These are phyloP conservation scores for Carpinus fangiana DNA, from an alignment of 306 rosid species.

Conservation along the genomic window DNA sequence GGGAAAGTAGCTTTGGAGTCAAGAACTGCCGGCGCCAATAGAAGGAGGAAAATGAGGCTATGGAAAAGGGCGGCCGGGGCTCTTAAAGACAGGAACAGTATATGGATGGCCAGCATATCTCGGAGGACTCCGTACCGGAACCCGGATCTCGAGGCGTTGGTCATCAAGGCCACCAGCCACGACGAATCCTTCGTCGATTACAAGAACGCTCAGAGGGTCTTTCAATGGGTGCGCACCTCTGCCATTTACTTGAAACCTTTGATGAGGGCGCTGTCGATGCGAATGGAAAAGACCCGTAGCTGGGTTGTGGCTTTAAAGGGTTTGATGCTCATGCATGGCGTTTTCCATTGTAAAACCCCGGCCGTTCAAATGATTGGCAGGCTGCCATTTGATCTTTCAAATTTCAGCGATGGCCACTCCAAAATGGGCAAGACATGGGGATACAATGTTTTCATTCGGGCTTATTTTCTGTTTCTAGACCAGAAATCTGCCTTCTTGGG, in stretches of 20 bases:
- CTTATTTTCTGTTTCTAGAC: constrained; percentile 64
- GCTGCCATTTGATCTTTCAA: constrained; percentile 68
- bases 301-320: constrained; percentile 91
- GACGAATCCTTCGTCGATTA: constrained; percentile 51
- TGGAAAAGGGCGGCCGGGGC: constrained; percentile 66
- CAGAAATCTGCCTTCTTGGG: constrained; percentile 36
- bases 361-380: constrained; percentile 52
- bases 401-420: constrained; percentile 49
- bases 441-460: constrained; percentile 46
- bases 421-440: constrained; percentile 30
- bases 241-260: constrained; percentile 62
- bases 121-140: constrained; percentile 45
- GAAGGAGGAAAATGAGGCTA: constrained; percentile 54
- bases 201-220: constrained; percentile 63
- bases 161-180: constrained; percentile 90
- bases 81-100: constrained; percentile 75
- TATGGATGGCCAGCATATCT: constrained; percentile 51
- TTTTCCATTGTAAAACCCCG: constrained; percentile 54
- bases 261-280: constrained; percentile 39
- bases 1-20: background rate
- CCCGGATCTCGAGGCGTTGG: constrained; percentile 56
- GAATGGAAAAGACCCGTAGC: constrained; percentile 63
- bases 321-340: constrained; percentile 80
- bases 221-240: constrained; percentile 66
- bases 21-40: background rate